A percentile compares a stretch with the other conserved stretches of the same genome.
Evolutionary conservation across 2,329 filamentous ascomycete species (phyloP).

Genomic region (Colletotrichum truncatum): DNA sequence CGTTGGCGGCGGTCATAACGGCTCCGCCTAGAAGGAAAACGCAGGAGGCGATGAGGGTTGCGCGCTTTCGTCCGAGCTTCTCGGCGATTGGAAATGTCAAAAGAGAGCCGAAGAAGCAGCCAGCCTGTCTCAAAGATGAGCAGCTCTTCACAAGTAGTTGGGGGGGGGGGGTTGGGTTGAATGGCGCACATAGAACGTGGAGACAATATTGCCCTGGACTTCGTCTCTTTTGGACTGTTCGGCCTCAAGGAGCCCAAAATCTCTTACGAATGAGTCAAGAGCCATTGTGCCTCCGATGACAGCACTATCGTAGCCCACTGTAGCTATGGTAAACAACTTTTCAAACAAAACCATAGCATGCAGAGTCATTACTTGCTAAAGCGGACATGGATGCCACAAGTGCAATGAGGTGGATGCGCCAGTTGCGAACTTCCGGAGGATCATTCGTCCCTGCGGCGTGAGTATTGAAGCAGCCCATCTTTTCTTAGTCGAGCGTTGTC

Average conservation of each 20-base stretch:
- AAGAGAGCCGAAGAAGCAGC: conserved; percentile 62
- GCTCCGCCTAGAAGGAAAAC: conserved; percentile 59
- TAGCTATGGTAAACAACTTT: fast-evolving
- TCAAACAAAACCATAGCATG: fast-evolving
- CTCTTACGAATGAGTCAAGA: conserved; percentile 31
- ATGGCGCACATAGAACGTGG: conserved; percentile 53
- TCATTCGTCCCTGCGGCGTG: conserved; percentile 23
- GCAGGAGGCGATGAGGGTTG: conserved; percentile 58
- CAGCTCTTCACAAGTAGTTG: too few species aligned
- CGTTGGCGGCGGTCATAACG: conserved; percentile 41
- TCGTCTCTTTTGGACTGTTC: neutral
- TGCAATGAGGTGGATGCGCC: conserved; percentile 35
- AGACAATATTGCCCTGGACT: too few species aligned
- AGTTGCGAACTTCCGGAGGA: conserved; percentile 23
- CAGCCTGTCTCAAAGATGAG: conserved; percentile 45
- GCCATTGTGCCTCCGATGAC: conserved; percentile 36
- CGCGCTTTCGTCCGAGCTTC: conserved; percentile 60
- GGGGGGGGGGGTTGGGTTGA: fast-evolving
- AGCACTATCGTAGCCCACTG: conserved; percentile 6
- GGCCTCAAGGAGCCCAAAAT: neutral
- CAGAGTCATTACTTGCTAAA: conserved; percentile 25
- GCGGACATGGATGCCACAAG: conserved; percentile 35
- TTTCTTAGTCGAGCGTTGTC: too few species aligned
- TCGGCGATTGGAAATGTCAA: conserved; percentile 65
- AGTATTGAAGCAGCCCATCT: neutral